Percentiles rank a stretch among this genome's conserved stretches.
Conservation (phyloP, 345 rosid species). For the Eucalyptus paniculata region DNA sequence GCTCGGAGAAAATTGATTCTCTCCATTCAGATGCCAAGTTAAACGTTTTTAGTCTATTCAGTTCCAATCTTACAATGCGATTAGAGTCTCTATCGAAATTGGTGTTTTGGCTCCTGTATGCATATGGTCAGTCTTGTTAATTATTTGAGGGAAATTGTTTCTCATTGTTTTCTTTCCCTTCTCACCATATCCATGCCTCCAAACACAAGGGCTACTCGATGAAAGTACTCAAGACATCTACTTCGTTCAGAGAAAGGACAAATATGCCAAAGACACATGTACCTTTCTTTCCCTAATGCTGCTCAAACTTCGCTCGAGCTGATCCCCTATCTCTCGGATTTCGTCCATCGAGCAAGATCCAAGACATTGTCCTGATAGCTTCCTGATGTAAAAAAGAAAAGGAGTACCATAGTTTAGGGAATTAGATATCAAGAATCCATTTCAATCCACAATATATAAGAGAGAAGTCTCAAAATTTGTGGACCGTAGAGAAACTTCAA, state of each 20-base stretch:
- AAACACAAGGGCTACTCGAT: background rate
- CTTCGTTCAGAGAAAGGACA: background rate
- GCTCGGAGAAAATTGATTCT: too few species aligned
- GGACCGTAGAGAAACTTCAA: slow-evolving; percentile 39
- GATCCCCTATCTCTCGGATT: slow-evolving; percentile 19
- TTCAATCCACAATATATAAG: background rate
- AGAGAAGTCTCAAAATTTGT: background rate
- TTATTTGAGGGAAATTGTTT: background rate
- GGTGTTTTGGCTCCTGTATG: background rate
- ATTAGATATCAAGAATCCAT: background rate
- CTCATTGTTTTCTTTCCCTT: background rate
- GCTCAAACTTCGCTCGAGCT: slow-evolving; percentile 35
- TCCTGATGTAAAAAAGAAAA: slow-evolving; percentile 9
- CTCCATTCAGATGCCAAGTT: background rate
- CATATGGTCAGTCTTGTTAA: background rate
- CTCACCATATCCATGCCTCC: background rate
- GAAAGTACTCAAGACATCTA: background rate
- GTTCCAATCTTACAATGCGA: background rate
- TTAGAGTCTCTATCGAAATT: background rate
- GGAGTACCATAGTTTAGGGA: background rate
- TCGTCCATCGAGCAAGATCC: slow-evolving; percentile 25
- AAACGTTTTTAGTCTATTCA: background rate
- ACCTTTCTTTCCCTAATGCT: slow-evolving; percentile 56
- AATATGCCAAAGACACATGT: background rate
- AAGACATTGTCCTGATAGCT: slow-evolving; percentile 35